Conservation (phyloP, 345 rosid species). For the Erucastrum elatum region DNA sequence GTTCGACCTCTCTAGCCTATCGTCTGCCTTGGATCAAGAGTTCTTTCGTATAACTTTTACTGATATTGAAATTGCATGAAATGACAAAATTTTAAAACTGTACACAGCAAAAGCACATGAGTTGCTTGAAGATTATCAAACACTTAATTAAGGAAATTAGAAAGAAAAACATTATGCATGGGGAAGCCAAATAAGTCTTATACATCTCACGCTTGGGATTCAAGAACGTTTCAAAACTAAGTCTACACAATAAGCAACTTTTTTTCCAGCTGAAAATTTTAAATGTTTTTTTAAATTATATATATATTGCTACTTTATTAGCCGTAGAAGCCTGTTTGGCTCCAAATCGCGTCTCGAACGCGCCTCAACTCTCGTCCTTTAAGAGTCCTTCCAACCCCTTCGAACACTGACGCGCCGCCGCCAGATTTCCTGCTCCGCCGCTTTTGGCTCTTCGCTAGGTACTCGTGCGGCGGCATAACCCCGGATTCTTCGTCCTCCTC, state of each 20-base stretch:
- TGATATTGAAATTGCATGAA: slow-evolving; percentile 3
- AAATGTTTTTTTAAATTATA: not conserved
- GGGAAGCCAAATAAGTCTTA: slow-evolving; percentile 29
- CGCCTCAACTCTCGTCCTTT: slow-evolving; percentile 95
- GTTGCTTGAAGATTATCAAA: slow-evolving; percentile 3
- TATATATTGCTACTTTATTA: slow-evolving; percentile 22
- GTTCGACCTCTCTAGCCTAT: not conserved
- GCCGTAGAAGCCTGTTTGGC: slow-evolving; percentile 78
- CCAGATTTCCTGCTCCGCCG: slow-evolving; percentile 50
- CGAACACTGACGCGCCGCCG: slow-evolving; percentile 70
- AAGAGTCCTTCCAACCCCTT: slow-evolving; percentile 89
- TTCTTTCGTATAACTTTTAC: not conserved
- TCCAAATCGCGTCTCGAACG: slow-evolving; percentile 95
- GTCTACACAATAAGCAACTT: slow-evolving; percentile 22
- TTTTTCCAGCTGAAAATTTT: not conserved
- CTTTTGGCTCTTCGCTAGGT: slow-evolving; percentile 66
- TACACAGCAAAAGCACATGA: slow-evolving; percentile 1
- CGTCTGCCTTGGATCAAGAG: not conserved
- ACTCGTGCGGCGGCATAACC: slow-evolving; percentile 96
- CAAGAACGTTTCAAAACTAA: slow-evolving; percentile 31
- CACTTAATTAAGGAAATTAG: not conserved
- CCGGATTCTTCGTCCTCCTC: slow-evolving; percentile 63
- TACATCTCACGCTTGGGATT: slow-evolving; percentile 38
- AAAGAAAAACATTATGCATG: slow-evolving; percentile 26
- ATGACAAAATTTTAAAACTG: not conserved